Evolutionary conservation across 2,329 filamentous ascomycete genomes (phyloP).

Genomic region (Alternaria gansuensis): DNA sequence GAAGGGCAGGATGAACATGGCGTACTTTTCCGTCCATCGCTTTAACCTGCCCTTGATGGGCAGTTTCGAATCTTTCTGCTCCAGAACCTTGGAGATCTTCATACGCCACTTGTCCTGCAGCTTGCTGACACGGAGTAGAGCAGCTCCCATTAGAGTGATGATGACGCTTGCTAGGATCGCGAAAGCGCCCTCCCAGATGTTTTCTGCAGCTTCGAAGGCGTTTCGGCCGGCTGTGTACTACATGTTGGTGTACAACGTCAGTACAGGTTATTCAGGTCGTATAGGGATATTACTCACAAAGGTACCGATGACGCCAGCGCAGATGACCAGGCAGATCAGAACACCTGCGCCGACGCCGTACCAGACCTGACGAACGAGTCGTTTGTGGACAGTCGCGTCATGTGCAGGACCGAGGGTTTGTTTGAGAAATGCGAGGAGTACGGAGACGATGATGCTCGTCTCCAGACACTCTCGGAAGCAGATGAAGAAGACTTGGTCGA

Average conservation of each 20-base stretch:
- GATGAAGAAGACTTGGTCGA: constrained; percentile 77
- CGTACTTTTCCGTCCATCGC: constrained; percentile 76
- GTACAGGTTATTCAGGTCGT: no score
- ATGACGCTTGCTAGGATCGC: constrained; percentile 77
- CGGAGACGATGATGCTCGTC: constrained; percentile 83
- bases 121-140: constrained; percentile 81
- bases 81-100: constrained; percentile 77
- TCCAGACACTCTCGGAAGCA: constrained; percentile 87
- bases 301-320: constrained; percentile 72
- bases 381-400: constrained; percentile 71
- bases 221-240: constrained; percentile 71
- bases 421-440: constrained; percentile 86
- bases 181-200: constrained; percentile 84
- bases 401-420: constrained; percentile 75
- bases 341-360: constrained; percentile 70
- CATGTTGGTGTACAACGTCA: no score
- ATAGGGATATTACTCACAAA: constrained; percentile 46
- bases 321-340: constrained; percentile 70
- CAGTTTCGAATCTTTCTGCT: constrained; percentile 59
- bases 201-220: constrained; percentile 72
- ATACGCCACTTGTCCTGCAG: constrained; percentile 87
- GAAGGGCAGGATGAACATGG: constrained; percentile 87
- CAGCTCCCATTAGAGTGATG: constrained; percentile 82
- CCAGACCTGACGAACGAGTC: constrained; percentile 74
- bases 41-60: constrained; percentile 62